phyloP scores from a whole-genome alignment of 495 filamentous ascomycete species.

The Xylaria longipes region DNA sequence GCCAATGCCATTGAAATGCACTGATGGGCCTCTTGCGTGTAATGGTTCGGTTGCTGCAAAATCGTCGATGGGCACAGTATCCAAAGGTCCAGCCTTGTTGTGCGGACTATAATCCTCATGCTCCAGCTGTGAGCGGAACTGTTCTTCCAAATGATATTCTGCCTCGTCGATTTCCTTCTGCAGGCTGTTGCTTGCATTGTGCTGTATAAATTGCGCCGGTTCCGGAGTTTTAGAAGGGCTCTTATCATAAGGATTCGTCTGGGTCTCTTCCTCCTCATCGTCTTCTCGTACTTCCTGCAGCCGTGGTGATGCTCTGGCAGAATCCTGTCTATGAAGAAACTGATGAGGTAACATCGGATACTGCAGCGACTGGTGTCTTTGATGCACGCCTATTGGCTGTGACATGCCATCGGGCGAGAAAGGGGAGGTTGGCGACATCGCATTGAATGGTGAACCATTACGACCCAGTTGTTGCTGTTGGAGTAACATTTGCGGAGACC shows the following conservation, averaged over 20 bases:
- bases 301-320: conserved; percentile 61
- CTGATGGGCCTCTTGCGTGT: conserved; percentile 48
- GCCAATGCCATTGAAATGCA: conserved; percentile 55
- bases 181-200: conserved; percentile 61
- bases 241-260: conserved; percentile 52
- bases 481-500: conserved; percentile 62
- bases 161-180: conserved; percentile 86
- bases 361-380: conserved; percentile 65
- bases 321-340: conserved; percentile 55
- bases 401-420: conserved; percentile 57
- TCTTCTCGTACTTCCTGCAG: conserved; percentile 60
- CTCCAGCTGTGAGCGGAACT: conserved; percentile 73
- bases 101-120: conserved; percentile 68
- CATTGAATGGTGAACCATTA: conserved; percentile 63
- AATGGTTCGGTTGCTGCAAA: conserved; percentile 30
- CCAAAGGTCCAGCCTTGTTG: conserved; percentile 48
- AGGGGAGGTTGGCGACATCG: conserved; percentile 59
- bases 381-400: conserved; percentile 52
- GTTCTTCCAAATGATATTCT: conserved; percentile 81
- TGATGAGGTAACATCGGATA: conserved; percentile 61
- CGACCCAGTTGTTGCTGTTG: conserved; percentile 59
- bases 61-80: conserved; percentile 29
- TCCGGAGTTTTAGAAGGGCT: conserved; percentile 57
- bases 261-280: conserved; percentile 59
- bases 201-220: conserved; percentile 45